phyloP scores from a whole-genome alignment of 176 grass and related monocot species.

The Zea mays region DNA sequence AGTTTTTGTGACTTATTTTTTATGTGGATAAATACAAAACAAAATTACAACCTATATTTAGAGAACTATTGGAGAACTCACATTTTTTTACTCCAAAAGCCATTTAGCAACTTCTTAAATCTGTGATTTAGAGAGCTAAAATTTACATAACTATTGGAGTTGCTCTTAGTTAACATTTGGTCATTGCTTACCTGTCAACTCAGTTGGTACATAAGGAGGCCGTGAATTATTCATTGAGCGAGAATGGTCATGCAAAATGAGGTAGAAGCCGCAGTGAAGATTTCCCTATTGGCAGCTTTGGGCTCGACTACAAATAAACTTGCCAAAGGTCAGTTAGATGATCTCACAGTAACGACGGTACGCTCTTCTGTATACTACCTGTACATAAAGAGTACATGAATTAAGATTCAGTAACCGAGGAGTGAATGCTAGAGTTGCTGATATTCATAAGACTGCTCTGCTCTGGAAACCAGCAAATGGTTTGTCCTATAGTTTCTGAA shows the following conservation, averaged over 20 bases:
- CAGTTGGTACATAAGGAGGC: neutral
- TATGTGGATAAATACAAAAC: neutral
- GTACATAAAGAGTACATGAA: conserved; percentile 15
- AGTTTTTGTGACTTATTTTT: too few relatives aligned
- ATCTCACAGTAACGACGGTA: conserved; percentile 93
- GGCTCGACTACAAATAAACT: conserved; percentile 62
- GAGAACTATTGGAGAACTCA: too few relatives aligned
- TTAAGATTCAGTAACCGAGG: conserved; percentile 2
- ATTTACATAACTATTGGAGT: too few relatives aligned
- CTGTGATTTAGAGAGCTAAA: too few relatives aligned
- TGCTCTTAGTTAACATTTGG: neutral
- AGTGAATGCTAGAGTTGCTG: conserved; percentile 22
- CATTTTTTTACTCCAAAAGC: too few relatives aligned
- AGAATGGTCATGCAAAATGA: conserved; percentile 58
- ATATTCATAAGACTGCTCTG: neutral
- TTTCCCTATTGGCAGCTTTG: conserved; percentile 67
- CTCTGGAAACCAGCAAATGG: conserved; percentile 1
- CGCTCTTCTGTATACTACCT: conserved; percentile 28
- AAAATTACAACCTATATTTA: too few relatives aligned
- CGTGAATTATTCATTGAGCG: conserved; percentile 70
- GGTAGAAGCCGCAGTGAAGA: conserved; percentile 83
- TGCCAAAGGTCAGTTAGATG: conserved; percentile 78
- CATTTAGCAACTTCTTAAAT: too few relatives aligned
- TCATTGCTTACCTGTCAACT: neutral
- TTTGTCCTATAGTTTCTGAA: conserved; percentile 8